A percentile compares a stretch with the other conserved stretches of the same genome.
Conservation (phyloP, 2,329 filamentous ascomycete species). For the Paradendryphiella salina region DNA sequence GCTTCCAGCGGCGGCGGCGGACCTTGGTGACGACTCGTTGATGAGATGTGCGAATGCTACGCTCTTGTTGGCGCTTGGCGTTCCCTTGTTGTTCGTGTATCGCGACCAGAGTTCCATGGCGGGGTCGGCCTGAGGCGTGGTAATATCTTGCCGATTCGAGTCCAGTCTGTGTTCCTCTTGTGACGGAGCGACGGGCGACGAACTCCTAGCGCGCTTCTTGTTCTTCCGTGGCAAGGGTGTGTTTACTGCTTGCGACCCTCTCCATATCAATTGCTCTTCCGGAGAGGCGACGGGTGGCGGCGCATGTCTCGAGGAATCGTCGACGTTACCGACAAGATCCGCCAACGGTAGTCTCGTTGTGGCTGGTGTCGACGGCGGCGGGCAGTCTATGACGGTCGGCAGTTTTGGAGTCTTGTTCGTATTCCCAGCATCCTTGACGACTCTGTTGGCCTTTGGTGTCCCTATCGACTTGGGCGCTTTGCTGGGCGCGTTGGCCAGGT, state of each 20-base stretch:
- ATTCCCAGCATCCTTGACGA: slow-evolving; percentile 18
- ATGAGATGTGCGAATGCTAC: slow-evolving; percentile 51
- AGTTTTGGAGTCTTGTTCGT: slow-evolving; percentile 34
- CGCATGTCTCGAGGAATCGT: slow-evolving; percentile 57
- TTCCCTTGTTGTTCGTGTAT: slow-evolving; percentile 49
- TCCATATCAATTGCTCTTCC: slow-evolving; percentile 65
- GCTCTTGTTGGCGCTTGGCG: slow-evolving; percentile 41
- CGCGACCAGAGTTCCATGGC: slow-evolving; percentile 53
- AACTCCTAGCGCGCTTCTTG: slow-evolving; percentile 53
- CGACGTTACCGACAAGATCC: slow-evolving; percentile 64
- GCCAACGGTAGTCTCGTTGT: slow-evolving; percentile 62
- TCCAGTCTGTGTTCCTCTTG: slow-evolving; percentile 44
- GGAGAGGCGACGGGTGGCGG: slow-evolving; percentile 57
- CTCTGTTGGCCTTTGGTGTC: slow-evolving; percentile 29
- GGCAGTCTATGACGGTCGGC: slow-evolving; percentile 31
- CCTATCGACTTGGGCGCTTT: slow-evolving; percentile 16
- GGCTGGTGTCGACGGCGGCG: slow-evolving; percentile 61
- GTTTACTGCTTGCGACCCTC: slow-evolving; percentile 51
- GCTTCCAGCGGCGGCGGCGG: slow-evolving; percentile 50
- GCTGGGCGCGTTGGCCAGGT: slow-evolving; percentile 25
- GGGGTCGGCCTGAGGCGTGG: slow-evolving; percentile 54
- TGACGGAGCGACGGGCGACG: slow-evolving; percentile 49
- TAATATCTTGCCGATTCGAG: slow-evolving; percentile 33
- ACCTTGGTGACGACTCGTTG: slow-evolving; percentile 53
- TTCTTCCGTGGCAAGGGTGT: slow-evolving; percentile 49